Evolutionary conservation across 139 green algal genomes (phyloP).

Genomic region (Micromonas pusilla): DNA sequence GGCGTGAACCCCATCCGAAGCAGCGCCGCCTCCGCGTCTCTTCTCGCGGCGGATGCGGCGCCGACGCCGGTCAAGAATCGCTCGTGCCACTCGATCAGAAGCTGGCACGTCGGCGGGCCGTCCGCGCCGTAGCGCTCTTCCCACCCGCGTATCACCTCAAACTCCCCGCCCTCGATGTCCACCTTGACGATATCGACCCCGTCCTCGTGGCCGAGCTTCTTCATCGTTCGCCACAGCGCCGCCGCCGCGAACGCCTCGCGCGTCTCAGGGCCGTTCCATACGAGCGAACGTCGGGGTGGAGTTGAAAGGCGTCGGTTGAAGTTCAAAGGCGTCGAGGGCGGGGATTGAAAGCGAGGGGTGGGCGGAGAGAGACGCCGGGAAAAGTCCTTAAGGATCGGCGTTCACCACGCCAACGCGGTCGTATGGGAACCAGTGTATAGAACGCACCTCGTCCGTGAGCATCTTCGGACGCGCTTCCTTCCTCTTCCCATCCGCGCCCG

Average conservation of each 20-base stretch:
- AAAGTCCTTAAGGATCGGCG: too few relatives aligned
- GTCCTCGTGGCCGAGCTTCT: background rate
- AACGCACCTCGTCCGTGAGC: too few relatives aligned
- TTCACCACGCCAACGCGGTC: too few relatives aligned
- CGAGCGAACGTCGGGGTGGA: too few relatives aligned
- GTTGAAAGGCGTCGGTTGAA: too few relatives aligned
- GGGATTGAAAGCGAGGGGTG: too few relatives aligned
- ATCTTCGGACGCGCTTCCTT: too few relatives aligned
- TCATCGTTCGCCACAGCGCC: background rate
- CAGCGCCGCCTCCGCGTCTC: background rate
- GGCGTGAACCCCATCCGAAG: background rate
- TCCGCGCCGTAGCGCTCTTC: background rate
- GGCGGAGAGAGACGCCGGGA: too few relatives aligned
- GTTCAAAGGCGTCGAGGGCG: too few relatives aligned
- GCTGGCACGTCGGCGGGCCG: background rate
- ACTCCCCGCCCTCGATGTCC: background rate
- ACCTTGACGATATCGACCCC: background rate
- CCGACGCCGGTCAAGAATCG: background rate
- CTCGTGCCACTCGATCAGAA: background rate
- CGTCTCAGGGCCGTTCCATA: too few relatives aligned
- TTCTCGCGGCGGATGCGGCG: background rate
- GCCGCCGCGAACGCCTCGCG: background rate
- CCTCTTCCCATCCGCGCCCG: too few relatives aligned
- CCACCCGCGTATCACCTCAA: background rate
- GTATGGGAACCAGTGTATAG: too few relatives aligned